Evolutionary conservation across 768 basidiomycete genomes (phyloP).

Genomic region (Phlebiopsis gigantea): DNA sequence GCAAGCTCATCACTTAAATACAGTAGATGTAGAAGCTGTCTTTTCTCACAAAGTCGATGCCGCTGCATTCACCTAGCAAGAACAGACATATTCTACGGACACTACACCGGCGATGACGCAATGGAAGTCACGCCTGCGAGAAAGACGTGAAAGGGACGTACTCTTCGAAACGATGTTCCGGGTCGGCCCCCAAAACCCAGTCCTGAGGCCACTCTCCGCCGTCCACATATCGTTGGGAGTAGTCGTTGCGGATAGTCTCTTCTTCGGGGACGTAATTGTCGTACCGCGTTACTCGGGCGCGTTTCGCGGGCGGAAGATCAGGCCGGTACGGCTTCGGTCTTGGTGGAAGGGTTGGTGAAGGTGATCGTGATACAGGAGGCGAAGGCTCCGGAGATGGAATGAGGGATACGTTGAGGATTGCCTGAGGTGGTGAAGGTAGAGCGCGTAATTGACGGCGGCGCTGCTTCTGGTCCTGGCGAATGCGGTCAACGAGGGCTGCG

Average conservation of each 20-base stretch:
- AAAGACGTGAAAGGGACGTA: constrained; percentile 36
- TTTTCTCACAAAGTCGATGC: background rate
- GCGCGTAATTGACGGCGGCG: constrained; percentile 52
- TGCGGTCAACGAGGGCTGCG: constrained; percentile 47
- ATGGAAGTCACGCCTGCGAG: background rate
- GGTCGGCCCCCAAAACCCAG: constrained; percentile 85
- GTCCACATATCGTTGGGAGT: constrained; percentile 85
- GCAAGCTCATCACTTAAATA: too few species aligned
- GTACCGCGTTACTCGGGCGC: constrained; percentile 65
- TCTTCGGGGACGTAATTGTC: constrained; percentile 87
- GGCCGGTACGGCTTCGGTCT: constrained; percentile 36
- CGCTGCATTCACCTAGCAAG: background rate
- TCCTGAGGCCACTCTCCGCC: constrained; percentile 93
- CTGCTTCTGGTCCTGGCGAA: constrained; percentile 50
- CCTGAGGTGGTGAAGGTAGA: constrained; percentile 50
- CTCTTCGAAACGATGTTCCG: constrained; percentile 91
- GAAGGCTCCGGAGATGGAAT: constrained; percentile 54
- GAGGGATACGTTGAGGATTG: constrained; percentile 51
- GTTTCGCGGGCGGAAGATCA: constrained; percentile 66
- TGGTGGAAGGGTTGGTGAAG: constrained; percentile 18
- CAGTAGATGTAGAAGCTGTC: background rate
- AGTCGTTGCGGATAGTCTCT: constrained; percentile 95
- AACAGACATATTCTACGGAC: background rate
- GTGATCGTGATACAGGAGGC: constrained; percentile 34
- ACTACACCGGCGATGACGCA: background rate